Percentiles rank a stretch among this genome's conserved stretches.
Conservation (phyloP, 306 rosid species). For the Dalbergia oliveri region DNA sequence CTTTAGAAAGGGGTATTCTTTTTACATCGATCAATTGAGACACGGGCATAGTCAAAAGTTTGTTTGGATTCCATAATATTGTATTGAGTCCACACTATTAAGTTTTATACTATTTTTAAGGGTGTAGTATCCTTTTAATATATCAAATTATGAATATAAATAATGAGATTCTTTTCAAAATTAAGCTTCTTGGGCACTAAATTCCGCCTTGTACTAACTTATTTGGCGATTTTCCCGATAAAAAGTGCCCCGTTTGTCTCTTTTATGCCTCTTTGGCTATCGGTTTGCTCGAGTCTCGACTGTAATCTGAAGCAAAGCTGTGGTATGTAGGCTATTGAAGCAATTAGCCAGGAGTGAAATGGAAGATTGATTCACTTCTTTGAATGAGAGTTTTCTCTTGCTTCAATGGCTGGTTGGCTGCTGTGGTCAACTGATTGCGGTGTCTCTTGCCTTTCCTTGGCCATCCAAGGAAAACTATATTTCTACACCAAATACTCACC, state of each 20-base stretch:
- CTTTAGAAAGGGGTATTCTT: not conserved
- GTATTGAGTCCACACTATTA: too few relatives aligned
- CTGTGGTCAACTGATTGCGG: not conserved
- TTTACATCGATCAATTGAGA: too few relatives aligned
- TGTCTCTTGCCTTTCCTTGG: not conserved
- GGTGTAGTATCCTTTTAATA: too few relatives aligned
- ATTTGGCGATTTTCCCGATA: constrained; percentile 3
- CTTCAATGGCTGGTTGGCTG: not conserved
- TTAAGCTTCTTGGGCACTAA: constrained; percentile 4
- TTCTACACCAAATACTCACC: too few relatives aligned
- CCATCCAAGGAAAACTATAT: too few relatives aligned
- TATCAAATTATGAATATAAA: too few relatives aligned
- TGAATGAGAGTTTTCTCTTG: constrained; percentile 2
- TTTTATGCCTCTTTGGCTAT: not conserved
- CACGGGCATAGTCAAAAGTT: too few relatives aligned
- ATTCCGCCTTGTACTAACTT: constrained; percentile 17
- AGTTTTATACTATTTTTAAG: too few relatives aligned
- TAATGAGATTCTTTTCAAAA: not conserved
- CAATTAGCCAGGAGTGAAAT: constrained; percentile 13
- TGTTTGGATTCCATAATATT: too few relatives aligned
- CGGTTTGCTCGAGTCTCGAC: not conserved
- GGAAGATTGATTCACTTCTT: not conserved
- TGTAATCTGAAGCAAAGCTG: constrained; percentile 6
- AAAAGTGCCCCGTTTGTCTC: not conserved
- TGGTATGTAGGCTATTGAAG: constrained; percentile 11